Evolutionary conservation across 192 early-diverging fungal genomes (phyloP), one percentile per base, ranked within the genome.

Genomic region (Entrophospora sp.): DNA sequence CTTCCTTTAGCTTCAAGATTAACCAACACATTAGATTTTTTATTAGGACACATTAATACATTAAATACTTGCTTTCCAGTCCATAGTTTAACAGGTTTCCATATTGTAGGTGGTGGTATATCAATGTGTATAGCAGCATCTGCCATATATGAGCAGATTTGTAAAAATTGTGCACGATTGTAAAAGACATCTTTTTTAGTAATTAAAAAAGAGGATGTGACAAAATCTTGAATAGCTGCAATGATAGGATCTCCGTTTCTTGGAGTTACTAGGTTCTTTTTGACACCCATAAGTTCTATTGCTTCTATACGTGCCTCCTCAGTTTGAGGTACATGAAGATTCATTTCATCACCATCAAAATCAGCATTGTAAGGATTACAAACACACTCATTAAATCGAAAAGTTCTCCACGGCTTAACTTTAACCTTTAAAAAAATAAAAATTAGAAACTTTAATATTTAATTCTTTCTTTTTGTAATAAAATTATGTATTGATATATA

Each of bases 321-420:
- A 1, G 97, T 97, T 76, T 99, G 97, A 27, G 97, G 97, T 4
- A 98, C 87, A 75, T 99, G 97, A 73, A 99, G 77, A 71, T 99
- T 99, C 97, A 99, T 99, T 74, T 99, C 97, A 73, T 99, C 97
- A 67, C 97, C 97, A 66, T 99, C 97, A 69, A 98, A 98, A 85
- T 98, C 97, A 36, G 97, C 97, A 74, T 99, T 99, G 71, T 98
- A 99, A 31, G 96, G 97, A 14, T 91, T 88, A 74, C 96, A 98
- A n/a, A 97, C 95, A 84, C 95, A 99, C 72, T 98, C 95, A 77
- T 99, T 99, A 83, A 99, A 96, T 52, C 96, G 89, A 81, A 98
- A 93, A 7, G 97, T 99, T 68, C 95, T 78, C 93, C 95, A 95
- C 3, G 96, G 97, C 70, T 90, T 87, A 28, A 97, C 83, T 56